Conservation (phyloP, 2,329 filamentous ascomycete genomes). For the Phialemoniopsis sp. region DNA sequence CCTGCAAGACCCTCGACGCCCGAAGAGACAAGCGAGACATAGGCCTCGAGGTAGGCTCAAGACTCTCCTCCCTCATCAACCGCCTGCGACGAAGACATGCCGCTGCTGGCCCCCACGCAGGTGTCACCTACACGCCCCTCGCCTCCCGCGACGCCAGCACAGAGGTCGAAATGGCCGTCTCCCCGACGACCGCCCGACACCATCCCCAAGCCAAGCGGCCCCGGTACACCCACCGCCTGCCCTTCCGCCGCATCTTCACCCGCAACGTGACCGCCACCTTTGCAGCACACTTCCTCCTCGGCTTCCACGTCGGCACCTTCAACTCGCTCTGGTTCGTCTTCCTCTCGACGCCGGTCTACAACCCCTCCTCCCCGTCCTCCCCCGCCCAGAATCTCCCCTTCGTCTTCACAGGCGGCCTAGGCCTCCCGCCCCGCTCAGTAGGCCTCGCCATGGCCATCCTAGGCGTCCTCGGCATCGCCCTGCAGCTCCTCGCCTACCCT, state of each 20-base stretch:
- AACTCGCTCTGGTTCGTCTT: slow-evolving; percentile 75
- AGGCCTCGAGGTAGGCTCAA: slow-evolving; percentile 38
- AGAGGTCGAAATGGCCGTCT: slow-evolving; percentile 23
- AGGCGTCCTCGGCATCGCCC: slow-evolving; percentile 67
- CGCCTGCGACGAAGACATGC: slow-evolving; percentile 8
- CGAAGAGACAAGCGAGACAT: slow-evolving; percentile 34
- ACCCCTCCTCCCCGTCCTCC: slow-evolving; percentile 24
- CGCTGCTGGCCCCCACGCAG: slow-evolving; percentile 1
- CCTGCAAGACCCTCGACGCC: slow-evolving; percentile 46
- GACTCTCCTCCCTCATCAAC: slow-evolving; percentile 22
- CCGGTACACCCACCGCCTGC: slow-evolving; percentile 42
- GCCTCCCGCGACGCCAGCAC: slow-evolving; percentile 21
- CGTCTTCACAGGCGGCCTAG: slow-evolving; percentile 69
- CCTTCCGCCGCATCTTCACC: slow-evolving; percentile 52
- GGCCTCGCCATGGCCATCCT: slow-evolving; percentile 77
- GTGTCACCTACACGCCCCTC: slow-evolving; percentile 25
- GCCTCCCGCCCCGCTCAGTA: slow-evolving; percentile 66
- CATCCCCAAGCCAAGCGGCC: slow-evolving; percentile 8
- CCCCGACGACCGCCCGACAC: slow-evolving; percentile 9
- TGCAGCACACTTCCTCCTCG: slow-evolving; percentile 63
- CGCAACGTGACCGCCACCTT: slow-evolving; percentile 51
- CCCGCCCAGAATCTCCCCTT: slow-evolving; percentile 43
- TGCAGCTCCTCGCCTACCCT: slow-evolving; percentile 72
- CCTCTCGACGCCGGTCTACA: slow-evolving; percentile 64
- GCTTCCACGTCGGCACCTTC: slow-evolving; percentile 72